Evolutionary conservation across 768 basidiomycete genomes (phyloP).

Genomic region (Phylloporus arenicola): DNA sequence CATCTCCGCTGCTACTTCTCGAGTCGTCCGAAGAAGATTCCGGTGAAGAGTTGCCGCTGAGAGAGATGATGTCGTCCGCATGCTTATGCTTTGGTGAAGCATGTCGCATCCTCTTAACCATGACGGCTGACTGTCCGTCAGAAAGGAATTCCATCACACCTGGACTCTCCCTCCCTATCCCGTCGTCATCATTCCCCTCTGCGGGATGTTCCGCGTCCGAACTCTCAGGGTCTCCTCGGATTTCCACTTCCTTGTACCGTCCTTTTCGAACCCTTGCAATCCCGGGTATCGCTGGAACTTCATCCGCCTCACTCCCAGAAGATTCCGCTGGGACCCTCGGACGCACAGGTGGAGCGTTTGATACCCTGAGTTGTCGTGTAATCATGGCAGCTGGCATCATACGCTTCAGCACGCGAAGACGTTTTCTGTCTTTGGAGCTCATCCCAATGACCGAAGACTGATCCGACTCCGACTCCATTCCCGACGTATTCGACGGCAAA

Average conservation of each 20-base stretch:
- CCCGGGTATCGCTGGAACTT: constrained; percentile 45
- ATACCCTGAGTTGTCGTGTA: constrained; percentile 26
- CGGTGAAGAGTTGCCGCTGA: constrained; percentile 15
- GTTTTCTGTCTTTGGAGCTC: constrained; percentile 31
- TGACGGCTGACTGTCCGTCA: constrained; percentile 14
- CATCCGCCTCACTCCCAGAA: constrained; percentile 31
- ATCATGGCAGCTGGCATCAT: constrained; percentile 57
- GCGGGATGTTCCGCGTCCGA: constrained; percentile 33
- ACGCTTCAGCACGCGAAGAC: constrained; percentile 35
- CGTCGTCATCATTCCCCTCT: background rate
- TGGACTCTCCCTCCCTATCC: background rate
- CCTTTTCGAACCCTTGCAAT: constrained; percentile 41
- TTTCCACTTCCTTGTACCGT: constrained; percentile 33
- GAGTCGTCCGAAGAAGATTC: constrained; percentile 12
- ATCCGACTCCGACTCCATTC: constrained; percentile 17
- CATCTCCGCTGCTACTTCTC: constrained; percentile 21
- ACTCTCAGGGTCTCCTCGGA: constrained; percentile 64
- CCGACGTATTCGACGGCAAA: constrained; percentile 14
- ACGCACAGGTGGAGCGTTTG: constrained; percentile 11
- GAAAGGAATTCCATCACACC: constrained; percentile 8
- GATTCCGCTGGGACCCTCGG: constrained; percentile 8
- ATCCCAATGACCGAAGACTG: constrained; percentile 13
- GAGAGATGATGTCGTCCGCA: constrained; percentile 17
- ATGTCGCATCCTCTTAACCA: constrained; percentile 20
- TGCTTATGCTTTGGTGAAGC: background rate